Percentiles rank a stretch among this genome's conserved stretches.
Conservation (phyloP, 345 rosid species). For the Limnanthes douglasii region DNA sequence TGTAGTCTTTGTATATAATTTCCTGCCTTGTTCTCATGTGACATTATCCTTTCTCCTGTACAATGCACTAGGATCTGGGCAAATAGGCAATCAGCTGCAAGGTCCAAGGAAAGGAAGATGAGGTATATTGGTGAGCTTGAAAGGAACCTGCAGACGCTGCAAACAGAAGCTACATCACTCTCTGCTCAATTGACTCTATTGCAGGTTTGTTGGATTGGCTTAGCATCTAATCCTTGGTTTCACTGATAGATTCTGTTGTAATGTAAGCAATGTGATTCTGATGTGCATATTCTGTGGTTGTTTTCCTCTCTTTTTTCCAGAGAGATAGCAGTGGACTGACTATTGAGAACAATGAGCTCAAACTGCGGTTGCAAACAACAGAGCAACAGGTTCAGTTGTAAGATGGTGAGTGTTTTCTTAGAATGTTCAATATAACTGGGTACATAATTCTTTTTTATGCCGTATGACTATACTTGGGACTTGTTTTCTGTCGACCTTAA, state of each 20-base stretch:
- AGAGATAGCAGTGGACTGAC: constrained; percentile 75
- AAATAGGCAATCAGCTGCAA: constrained; percentile 92
- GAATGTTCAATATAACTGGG: no score
- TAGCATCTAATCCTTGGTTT: background rate
- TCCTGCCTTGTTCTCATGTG: no score
- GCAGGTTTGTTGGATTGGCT: constrained; percentile 43
- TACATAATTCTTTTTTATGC: no score
- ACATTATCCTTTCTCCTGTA: constrained; percentile 4
- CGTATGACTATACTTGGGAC: no score
- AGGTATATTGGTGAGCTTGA: constrained; percentile 90
- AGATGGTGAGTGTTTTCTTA: constrained; percentile 49
- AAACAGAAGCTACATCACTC: constrained; percentile 84
- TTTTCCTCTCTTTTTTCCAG: constrained; percentile 17
- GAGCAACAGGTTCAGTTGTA: constrained; percentile 84
- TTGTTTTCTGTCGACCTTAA: no score
- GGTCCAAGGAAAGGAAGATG: constrained; percentile 96
- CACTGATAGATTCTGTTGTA: constrained; percentile 1
- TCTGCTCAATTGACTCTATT: constrained; percentile 75
- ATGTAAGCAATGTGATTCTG: background rate
- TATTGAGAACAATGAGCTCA: constrained; percentile 74
- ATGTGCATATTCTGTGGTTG: background rate
- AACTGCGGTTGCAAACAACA: constrained; percentile 77
- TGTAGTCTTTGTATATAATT: no score
- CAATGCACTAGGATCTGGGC: constrained; percentile 69
- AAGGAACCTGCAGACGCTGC: constrained; percentile 75